Evolutionary conservation across 225 moss, liverwort and hornwort species (phyloP).

Genomic region (Sphagnum tenellum): DNA sequence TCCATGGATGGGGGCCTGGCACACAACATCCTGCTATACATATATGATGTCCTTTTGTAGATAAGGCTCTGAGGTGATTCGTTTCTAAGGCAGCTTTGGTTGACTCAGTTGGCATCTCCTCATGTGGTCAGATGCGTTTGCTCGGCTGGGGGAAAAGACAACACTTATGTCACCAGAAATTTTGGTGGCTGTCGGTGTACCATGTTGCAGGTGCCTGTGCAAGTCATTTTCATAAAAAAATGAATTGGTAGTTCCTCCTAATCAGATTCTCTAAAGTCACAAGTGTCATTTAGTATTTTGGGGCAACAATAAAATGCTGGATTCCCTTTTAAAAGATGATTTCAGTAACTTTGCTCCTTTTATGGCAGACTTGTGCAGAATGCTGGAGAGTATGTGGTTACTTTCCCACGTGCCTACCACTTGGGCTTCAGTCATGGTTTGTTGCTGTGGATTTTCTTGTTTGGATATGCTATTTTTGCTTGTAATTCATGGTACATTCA

Average conservation of each 20-base stretch:
- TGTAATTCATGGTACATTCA: no score
- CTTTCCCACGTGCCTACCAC: constrained; percentile 96
- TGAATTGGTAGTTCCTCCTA: no score
- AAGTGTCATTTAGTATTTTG: no score
- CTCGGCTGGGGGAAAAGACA: constrained; percentile 94
- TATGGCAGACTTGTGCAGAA: constrained; percentile 82
- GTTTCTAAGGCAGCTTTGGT: no score
- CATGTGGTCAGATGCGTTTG: constrained; percentile 58
- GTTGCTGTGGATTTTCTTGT: no score
- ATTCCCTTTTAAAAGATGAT: background rate
- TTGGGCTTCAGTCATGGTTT: constrained; percentile 91
- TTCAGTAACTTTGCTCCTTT: background rate
- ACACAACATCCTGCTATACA: no score
- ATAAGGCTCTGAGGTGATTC: no score
- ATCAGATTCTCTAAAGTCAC: no score
- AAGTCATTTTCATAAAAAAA: background rate
- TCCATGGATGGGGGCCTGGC: no score
- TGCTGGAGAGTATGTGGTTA: constrained; percentile 96
- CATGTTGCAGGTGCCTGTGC: constrained; percentile 80
- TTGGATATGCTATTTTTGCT: no score
- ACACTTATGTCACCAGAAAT: constrained; percentile 99
- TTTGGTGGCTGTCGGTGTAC: constrained; percentile 79
- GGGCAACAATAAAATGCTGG: no score
- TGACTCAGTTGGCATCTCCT: background rate
- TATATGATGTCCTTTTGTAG: no score